A percentile compares a stretch with the other conserved stretches of the same genome.
phyloP scores from a whole-genome alignment of 2,329 filamentous ascomycete genomes.

The Acrocalymma vagum region DNA sequence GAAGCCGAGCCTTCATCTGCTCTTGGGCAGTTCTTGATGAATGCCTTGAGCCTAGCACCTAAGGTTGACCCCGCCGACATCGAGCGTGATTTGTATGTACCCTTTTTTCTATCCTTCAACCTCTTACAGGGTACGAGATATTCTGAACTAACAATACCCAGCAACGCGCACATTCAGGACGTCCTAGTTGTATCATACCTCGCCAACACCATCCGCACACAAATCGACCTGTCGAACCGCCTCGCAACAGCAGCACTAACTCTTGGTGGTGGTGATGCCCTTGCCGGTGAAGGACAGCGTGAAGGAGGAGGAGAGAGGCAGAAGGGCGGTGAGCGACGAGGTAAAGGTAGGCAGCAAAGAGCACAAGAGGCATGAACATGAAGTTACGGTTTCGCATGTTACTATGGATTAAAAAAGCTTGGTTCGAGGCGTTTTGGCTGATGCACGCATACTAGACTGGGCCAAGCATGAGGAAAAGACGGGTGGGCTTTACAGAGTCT shows the following conservation, averaged over 20 bases:
- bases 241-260: constrained; percentile 73
- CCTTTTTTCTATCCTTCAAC: not conserved
- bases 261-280: constrained; percentile 52
- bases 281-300: constrained; percentile 43
- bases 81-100: constrained; percentile 85
- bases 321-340: constrained; percentile 39
- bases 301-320: constrained; percentile 41
- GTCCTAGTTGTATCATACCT: constrained; percentile 98
- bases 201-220: constrained; percentile 97
- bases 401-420: constrained; percentile 22
- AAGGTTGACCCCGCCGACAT: constrained; percentile 93
- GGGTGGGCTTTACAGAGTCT: no score
- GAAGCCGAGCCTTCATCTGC: constrained; percentile 88
- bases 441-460: constrained; percentile 17
- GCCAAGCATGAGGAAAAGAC: no score
- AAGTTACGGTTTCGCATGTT: no score
- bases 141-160: constrained; percentile 47
- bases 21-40: constrained; percentile 93
- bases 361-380: constrained; percentile 40
- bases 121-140: no score
- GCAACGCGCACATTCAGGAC: constrained; percentile 99
- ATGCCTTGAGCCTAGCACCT: constrained; percentile 88
- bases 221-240: constrained; percentile 97
- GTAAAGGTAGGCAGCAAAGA: constrained; percentile 44
- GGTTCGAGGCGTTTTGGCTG: constrained; percentile 30